phyloP scores from a whole-genome alignment of 306 rosid genomes.

The Adenanthera pavonina region DNA sequence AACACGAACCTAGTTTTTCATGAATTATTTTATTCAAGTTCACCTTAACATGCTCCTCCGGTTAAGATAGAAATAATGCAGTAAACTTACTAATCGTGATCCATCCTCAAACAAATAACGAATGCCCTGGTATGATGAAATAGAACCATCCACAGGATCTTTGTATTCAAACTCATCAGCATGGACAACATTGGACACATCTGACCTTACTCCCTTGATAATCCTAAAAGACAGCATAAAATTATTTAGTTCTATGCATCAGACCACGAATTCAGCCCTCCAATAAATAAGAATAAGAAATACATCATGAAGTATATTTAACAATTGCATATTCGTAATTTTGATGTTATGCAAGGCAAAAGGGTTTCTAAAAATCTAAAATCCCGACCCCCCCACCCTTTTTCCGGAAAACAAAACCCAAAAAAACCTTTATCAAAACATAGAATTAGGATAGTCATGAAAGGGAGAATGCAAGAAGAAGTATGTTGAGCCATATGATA shows the following conservation, averaged over 20 bases:
- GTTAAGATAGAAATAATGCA: constrained; percentile 23
- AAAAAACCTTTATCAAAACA: background rate
- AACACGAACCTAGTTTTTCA: background rate
- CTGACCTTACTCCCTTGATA: constrained; percentile 68
- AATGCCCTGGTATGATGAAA: constrained; percentile 95
- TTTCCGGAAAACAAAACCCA: too few species aligned
- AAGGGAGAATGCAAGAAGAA: background rate
- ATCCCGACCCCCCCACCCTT: background rate
- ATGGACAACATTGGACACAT: constrained; percentile 76
- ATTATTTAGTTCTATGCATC: constrained; percentile 4
- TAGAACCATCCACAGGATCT: constrained; percentile 92
- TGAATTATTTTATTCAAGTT: constrained; percentile 3
- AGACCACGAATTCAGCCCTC: constrained; percentile 3
- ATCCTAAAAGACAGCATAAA: constrained; percentile 56
- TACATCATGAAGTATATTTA: constrained; percentile 3
- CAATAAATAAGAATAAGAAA: background rate
- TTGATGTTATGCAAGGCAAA: background rate
- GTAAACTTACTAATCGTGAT: constrained; percentile 85
- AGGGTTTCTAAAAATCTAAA: background rate
- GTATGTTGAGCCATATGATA: background rate
- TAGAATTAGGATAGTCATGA: background rate
- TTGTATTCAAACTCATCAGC: constrained; percentile 97
- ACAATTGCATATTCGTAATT: constrained; percentile 7
- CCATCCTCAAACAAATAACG: constrained; percentile 98
- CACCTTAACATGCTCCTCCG: constrained; percentile 4